Evolutionary conservation across 352 stramenopile genomes (phyloP), one percentile per base, ranked within the genome.

Genomic region (Phytophthora constricta): DNA sequence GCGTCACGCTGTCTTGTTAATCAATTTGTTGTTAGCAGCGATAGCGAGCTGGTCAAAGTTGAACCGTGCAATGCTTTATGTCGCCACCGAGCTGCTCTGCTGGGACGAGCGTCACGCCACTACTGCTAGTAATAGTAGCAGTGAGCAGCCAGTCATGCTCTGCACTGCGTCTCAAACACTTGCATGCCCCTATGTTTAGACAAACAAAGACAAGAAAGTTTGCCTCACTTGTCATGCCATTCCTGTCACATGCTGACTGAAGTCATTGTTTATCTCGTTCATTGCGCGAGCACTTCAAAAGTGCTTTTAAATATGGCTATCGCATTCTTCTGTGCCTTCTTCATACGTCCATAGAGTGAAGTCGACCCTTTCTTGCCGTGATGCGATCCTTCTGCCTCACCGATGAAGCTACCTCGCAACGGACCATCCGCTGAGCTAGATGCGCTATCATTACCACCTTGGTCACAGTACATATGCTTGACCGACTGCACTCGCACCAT

Each of bases 291-390:
- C 34, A 46, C 19, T 43, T 92, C 84, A 64, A 93, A 93, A 16
- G 83, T 91, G 34, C 82, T 84, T 65, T 90, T 91, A 78, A 93
- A 90, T 74, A 93, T 93, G 52, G 85, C 84, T 41, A 91, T 78
- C 26, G 84, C 85, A 65, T 74, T 93, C 71, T 91, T 91, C 68
- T 90, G 82, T 27, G 80, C 84, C 54, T 91, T 90, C 65, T 93
- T 93, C 85, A 93, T 93, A 26, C 83, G 83, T 37, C 85, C 84
- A 58, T 93, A 93, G 23, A 93, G 70, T 41, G 85, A 90, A 20
- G 62, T 78, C 5, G 65, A 71, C n/a, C 73, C 73, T 56, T 81
- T 81, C 58, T 71, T 76, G 27, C 58, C 73, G 28, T 65, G 64
- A 8, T 57, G 60, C 14, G 50, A 46, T 52, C 19, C 46, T 22